These are phyloP conservation scores for Metarhizium humberi DNA, from an alignment of 2,329 filamentous ascomycete genomes.

Conservation along the genomic window DNA sequence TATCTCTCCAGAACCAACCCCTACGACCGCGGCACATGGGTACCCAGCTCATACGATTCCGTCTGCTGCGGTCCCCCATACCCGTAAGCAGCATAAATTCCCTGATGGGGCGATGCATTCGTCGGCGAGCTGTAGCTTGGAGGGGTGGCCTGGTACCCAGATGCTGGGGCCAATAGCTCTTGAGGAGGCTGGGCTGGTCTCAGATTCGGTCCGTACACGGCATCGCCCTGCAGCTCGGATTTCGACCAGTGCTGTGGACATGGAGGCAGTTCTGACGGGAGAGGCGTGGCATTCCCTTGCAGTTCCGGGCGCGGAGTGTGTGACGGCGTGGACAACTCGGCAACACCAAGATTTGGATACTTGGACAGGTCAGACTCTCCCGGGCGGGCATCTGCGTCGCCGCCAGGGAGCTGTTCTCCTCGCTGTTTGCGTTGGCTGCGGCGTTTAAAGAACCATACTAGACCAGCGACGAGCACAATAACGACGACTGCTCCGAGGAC, in stretches of 20 bases:
- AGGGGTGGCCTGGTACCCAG: conserved; percentile 9
- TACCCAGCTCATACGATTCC: conserved; percentile 22
- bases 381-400: conserved; percentile 5
- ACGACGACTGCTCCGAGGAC: conserved; percentile 18
- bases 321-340: conserved; percentile 13
- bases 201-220: conserved; percentile 11
- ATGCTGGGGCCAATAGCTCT: conserved; percentile 14
- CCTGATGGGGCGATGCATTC: conserved; percentile 5
- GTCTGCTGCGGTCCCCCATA: conserved; percentile 27
- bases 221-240: conserved; percentile 18
- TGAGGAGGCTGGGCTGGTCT: conserved; percentile 10
- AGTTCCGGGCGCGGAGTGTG: conserved; percentile 17
- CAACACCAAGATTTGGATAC: conserved; percentile 7
- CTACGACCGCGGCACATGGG: conserved; percentile 6
- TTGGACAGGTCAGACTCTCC: conserved; percentile 2
- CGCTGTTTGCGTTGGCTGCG: conserved; percentile 18
- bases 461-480: conserved; percentile 17
- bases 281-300: conserved; percentile 11
- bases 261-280: conserved; percentile 13
- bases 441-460: conserved; percentile 26
- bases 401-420: conserved; percentile 14
- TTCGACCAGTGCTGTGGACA: conserved; percentile 12
- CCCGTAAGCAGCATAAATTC: conserved; percentile 5
- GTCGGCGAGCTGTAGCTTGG: conserved; percentile 8
- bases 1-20: not conserved